Conservation (phyloP, 495 filamentous ascomycete genomes). For the Xeromyces bisporus region DNA sequence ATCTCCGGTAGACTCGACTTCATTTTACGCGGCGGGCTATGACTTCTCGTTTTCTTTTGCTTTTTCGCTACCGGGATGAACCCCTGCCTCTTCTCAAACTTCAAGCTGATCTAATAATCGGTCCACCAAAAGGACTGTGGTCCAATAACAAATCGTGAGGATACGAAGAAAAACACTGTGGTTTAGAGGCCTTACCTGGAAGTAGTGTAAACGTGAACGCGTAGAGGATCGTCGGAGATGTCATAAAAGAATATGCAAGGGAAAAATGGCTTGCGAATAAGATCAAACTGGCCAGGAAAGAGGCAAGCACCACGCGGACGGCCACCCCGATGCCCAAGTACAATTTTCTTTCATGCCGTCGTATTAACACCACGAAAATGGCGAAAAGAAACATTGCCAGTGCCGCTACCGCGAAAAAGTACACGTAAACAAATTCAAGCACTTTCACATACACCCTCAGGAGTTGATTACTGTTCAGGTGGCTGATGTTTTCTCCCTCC, state of each 20-base stretch:
- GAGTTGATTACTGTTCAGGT: constrained; percentile 15
- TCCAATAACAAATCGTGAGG: constrained; percentile 6
- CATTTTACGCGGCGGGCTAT: no score
- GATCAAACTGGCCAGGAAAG: constrained; percentile 14
- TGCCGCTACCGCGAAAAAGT: constrained; percentile 23
- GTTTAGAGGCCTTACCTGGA: constrained; percentile 17
- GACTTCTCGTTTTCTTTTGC: constrained; percentile 4
- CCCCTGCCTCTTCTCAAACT: constrained; percentile 11
- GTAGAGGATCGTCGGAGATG: constrained; percentile 25
- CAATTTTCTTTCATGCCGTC: constrained; percentile 11
- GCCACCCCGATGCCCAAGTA: constrained; percentile 12
- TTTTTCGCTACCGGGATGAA: constrained; percentile 18
- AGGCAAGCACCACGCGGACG: constrained; percentile 15
- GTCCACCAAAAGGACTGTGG: constrained; percentile 22
- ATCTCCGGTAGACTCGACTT: no score
- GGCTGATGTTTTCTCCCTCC: constrained; percentile 12
- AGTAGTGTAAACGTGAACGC: constrained; percentile 22
- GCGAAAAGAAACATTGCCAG: constrained; percentile 21
- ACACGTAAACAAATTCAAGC: constrained; percentile 26
- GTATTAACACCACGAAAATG: constrained; percentile 13
- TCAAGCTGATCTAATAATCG: constrained; percentile 23
- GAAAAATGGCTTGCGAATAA: constrained; percentile 17
- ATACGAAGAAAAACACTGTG: constrained; percentile 6
- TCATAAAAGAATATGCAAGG: constrained; percentile 25
- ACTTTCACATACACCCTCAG: constrained; percentile 24